These are phyloP conservation scores for Abrus pulchellus DNA, from an alignment of 306 rosid species.

Conservation along the genomic window DNA sequence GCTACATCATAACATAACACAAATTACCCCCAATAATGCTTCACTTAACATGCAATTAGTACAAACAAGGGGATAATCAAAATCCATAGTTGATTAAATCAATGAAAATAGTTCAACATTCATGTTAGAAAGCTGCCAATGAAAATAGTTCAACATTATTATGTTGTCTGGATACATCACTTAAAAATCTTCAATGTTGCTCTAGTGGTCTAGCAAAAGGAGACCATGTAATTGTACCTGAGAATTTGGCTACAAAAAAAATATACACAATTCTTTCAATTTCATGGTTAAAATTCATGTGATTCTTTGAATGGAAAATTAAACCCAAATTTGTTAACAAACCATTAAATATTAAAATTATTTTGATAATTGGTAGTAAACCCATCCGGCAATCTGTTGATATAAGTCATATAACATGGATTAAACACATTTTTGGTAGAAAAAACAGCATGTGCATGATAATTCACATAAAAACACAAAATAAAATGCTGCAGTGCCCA, in stretches of 20 bases:
- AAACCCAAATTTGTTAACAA: slow-evolving; percentile 6
- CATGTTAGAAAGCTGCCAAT: slow-evolving; percentile 35
- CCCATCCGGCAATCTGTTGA: slow-evolving; percentile 25
- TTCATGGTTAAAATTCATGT: slow-evolving; percentile 22
- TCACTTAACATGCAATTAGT: slow-evolving; percentile 23
- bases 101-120: slow-evolving; percentile 31
- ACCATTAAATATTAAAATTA: slow-evolving; percentile 22
- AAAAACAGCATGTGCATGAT: slow-evolving; percentile 18
- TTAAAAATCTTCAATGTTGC: slow-evolving; percentile 9
- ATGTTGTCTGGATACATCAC: slow-evolving; percentile 25
- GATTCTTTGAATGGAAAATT: slow-evolving; percentile 34
- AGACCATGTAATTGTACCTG: background rate
- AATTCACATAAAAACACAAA: slow-evolving; percentile 15
- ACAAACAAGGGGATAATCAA: slow-evolving; percentile 26
- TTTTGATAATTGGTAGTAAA: slow-evolving; percentile 21
- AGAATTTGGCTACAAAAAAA: slow-evolving; percentile 21
- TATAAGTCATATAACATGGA: slow-evolving; percentile 11
- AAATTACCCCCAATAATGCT: background rate
- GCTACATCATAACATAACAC: slow-evolving; percentile 3
- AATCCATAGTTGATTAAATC: slow-evolving; percentile 24
- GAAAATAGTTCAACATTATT: background rate
- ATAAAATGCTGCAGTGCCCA: slow-evolving; percentile 40
- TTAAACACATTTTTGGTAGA: slow-evolving; percentile 33
- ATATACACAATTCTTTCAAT: background rate
- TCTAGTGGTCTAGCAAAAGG: slow-evolving; percentile 33